These are phyloP conservation scores for Erysimum cheiranthoides DNA, from an alignment of 345 rosid species.

Conservation along the genomic window DNA sequence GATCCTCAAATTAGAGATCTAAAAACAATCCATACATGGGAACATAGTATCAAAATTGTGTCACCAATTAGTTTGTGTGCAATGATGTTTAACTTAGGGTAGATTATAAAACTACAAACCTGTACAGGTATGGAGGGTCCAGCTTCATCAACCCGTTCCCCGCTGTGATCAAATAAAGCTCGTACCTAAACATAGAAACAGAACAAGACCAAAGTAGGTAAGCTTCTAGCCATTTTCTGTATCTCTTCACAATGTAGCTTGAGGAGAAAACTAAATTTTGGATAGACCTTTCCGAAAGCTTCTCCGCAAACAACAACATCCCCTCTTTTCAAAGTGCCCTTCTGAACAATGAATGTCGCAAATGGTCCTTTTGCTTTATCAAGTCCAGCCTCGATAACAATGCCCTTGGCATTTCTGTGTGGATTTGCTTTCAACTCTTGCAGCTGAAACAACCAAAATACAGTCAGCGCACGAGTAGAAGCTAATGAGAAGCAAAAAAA, in stretches of 20 bases:
- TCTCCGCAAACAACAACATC: slow-evolving; percentile 93
- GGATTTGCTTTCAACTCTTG: slow-evolving; percentile 99
- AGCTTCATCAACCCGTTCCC: slow-evolving; percentile 80
- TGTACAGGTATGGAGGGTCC: slow-evolving; percentile 95
- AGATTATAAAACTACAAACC: slow-evolving; percentile 55
- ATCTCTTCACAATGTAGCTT: slow-evolving; percentile 19
- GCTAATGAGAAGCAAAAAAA: slow-evolving; percentile 27
- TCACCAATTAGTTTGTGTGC: slow-evolving; percentile 4
- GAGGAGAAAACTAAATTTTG: slow-evolving; percentile 30
- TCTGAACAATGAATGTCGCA: slow-evolving; percentile 93
- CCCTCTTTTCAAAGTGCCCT: slow-evolving; percentile 91
- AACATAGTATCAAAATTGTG: background rate
- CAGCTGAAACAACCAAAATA: slow-evolving; percentile 62
- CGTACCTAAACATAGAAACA: slow-evolving; percentile 66
- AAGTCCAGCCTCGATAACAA: slow-evolving; percentile 93
- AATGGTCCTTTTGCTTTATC: slow-evolving; percentile 91
- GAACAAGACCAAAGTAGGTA: slow-evolving; percentile 24
- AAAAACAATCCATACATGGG: slow-evolving; percentile 20
- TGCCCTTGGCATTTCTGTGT: slow-evolving; percentile 91
- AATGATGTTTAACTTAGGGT: slow-evolving; percentile 4
- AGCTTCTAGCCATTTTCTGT: slow-evolving; percentile 24
- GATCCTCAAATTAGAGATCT: slow-evolving; percentile 20
- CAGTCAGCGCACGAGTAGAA: slow-evolving; percentile 38
- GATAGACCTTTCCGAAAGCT: slow-evolving; percentile 94
- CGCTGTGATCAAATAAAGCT: slow-evolving; percentile 87